Evolutionary conservation across 2,329 filamentous ascomycete species (phyloP).

Genomic region (Botrytis aclada): DNA sequence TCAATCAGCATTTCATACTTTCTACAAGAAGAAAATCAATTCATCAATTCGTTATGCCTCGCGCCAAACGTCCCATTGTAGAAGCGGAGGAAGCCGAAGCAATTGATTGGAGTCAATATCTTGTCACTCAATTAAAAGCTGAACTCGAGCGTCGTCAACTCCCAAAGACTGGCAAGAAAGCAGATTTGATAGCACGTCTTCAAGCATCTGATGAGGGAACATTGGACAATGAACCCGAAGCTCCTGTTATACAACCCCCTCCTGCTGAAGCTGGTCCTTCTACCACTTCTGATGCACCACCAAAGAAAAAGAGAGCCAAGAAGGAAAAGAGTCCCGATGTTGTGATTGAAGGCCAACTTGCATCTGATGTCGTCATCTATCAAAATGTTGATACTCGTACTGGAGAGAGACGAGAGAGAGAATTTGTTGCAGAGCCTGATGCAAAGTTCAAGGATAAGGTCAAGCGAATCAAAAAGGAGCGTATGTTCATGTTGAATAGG

Average conservation of each 20-base stretch:
- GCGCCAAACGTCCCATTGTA: background rate
- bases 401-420: slow-evolving; percentile 22
- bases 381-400: slow-evolving; percentile 13
- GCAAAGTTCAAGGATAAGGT: slow-evolving; percentile 25
- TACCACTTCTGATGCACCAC: slow-evolving; percentile 3
- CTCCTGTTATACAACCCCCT: background rate
- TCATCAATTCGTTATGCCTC: slow-evolving; percentile 12
- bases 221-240: background rate
- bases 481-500: slow-evolving; percentile 29
- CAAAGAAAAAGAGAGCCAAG: slow-evolving; percentile 17
- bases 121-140: slow-evolving; percentile 70
- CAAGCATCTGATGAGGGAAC: slow-evolving; percentile 39
- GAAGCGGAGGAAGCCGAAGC: slow-evolving; percentile 10
- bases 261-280: slow-evolving; percentile 1
- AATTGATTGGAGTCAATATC: slow-evolving; percentile 51
- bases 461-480: slow-evolving; percentile 25
- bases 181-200: slow-evolving; percentile 66
- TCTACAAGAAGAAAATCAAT: background rate
- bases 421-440: slow-evolving; percentile 24
- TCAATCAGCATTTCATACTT: background rate
- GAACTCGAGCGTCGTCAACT: slow-evolving; percentile 68
- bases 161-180: slow-evolving; percentile 63
- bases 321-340: slow-evolving; percentile 18
- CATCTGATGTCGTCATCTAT: slow-evolving; percentile 15
- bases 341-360: slow-evolving; percentile 23